Evolutionary conservation across 2,329 filamentous ascomycete species (phyloP), one percentile per base, ranked within the genome.

Genomic region (Dothidotthia symphoricarpi): DNA sequence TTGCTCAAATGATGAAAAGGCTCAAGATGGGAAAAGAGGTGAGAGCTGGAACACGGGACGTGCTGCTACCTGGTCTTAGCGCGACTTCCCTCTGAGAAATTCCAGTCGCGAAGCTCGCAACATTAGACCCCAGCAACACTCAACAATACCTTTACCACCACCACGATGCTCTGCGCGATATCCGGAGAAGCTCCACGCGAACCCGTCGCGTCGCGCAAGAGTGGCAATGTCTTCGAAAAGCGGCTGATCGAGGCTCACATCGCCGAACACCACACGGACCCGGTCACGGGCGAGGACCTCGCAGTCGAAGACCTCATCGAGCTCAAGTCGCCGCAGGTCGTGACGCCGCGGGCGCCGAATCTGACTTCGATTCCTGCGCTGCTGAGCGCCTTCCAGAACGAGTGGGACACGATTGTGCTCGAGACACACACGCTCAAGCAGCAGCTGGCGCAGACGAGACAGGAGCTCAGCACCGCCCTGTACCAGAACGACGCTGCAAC

Each of bases 401-500:
- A 98, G 75, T 98, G 93, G 93, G 93, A 98, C 66, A 85, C 90
- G 7, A 73, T 96, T 29, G 88, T 91, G 10, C 75, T 97, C 24
- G 93, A 98, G 71, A 87, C 88, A 34, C 96, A 89, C 67, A 93
- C 88, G 53, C 73, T 97, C 43, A 85, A 87, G 70, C 87, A 96
- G 67, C 88, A 95, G 63, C 75, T 98, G 46, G 78, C 85, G 34
- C 87, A 95, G 64, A 95, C 90, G 28, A 78, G 91, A 51, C 90
- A 96, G 70, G 93, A 98, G 73, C 80, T 98, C 39, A 88, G 88
- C 39, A 93, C 88, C 1, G 88, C 93, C 0, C 76, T 98, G 16
- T 98, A 98, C 70, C 91, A 97, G 70, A 88, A 97, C 57, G 93
- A 98, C 75, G 91, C 93, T 2, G 93, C 93, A n/a, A 83, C 95